Evolutionary conservation across 805 yeast species (phyloP).

Genomic region (Candida methanosorbosa): DNA sequence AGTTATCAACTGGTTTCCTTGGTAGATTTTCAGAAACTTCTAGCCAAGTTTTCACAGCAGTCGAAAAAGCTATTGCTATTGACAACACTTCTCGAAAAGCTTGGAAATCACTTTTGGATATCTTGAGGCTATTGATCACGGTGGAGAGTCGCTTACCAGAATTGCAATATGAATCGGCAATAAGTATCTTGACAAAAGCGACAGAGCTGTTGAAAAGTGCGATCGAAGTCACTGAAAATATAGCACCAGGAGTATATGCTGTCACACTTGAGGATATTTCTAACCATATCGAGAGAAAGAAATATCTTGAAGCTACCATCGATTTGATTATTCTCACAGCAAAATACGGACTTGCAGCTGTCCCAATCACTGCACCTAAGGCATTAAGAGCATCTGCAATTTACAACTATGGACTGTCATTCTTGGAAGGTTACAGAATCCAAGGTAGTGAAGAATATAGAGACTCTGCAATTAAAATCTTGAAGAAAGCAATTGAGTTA

Average conservation of each 20-base stretch:
- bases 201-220: neutral
- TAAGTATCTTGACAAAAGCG: conserved; percentile 12
- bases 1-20: conserved; percentile 51
- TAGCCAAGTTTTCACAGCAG: conserved; percentile 25
- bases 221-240: no score
- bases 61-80: conserved; percentile 8
- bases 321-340: conserved; percentile 35
- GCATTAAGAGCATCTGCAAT: conserved; percentile 43
- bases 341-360: conserved; percentile 30
- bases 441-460: conserved; percentile 18
- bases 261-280: conserved; percentile 17
- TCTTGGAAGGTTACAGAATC: conserved; percentile 36
- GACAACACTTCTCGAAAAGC: conserved; percentile 36
- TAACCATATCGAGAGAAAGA: neutral
- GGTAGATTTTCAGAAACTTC: conserved; percentile 53
- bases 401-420: conserved; percentile 68
- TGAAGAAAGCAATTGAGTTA: conserved; percentile 61
- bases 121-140: conserved; percentile 41
- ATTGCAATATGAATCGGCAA: conserved; percentile 39
- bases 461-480: conserved; percentile 42
- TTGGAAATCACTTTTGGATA: conserved; percentile 61
- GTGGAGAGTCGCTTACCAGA: conserved; percentile 44
- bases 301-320: conserved; percentile 5
- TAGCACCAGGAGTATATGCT: conserved; percentile 15
- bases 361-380: conserved; percentile 33